Evolutionary conservation across 2,329 filamentous ascomycete species (phyloP).

Genomic region (Penicillium sp.): DNA sequence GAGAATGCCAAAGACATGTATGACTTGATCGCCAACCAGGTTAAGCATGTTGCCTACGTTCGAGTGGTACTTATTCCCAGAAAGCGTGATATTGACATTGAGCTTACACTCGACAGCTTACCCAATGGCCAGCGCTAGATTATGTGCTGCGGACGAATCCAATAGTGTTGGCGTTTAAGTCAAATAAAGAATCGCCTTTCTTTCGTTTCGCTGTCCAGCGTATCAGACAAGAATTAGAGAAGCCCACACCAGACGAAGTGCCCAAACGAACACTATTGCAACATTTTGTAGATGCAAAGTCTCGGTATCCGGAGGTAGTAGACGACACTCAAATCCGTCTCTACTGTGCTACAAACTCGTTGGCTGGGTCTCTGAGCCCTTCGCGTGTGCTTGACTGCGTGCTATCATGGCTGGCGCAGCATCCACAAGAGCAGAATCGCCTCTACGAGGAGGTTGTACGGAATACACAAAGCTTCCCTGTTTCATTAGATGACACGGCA

Average conservation of each 20-base stretch:
- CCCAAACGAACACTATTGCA: conserved; percentile 6
- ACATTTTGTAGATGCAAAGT: conserved; percentile 9
- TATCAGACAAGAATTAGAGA: conserved; percentile 4
- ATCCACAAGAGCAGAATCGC: background rate
- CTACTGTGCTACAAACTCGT: conserved; percentile 5
- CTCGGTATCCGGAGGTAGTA: conserved; percentile 3
- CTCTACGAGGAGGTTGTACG: conserved; percentile 1
- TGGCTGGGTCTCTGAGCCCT: conserved; percentile 8
- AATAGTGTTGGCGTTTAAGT: conserved; percentile 2
- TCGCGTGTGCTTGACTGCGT: conserved; percentile 8
- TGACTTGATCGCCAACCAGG: conserved; percentile 6
- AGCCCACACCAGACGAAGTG: background rate
- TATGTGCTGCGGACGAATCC: conserved; percentile 7
- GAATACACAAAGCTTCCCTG: background rate
- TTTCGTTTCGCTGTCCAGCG: conserved; percentile 9
- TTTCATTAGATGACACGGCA: background rate
- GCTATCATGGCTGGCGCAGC: conserved; percentile 7
- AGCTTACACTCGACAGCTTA: conserved; percentile 3
- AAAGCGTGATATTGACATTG: background rate
- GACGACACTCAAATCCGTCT: conserved; percentile 11
- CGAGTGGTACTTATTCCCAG: conserved; percentile 3
- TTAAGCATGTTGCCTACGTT: conserved; percentile 9
- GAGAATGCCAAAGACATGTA: conserved; percentile 11
- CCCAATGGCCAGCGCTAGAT: conserved; percentile 7
- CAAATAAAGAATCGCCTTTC: conserved; percentile 8